Evolutionary conservation across 108 stramenopile species (phyloP).

Genomic region (Pseudonitzschia multistriata): DNA sequence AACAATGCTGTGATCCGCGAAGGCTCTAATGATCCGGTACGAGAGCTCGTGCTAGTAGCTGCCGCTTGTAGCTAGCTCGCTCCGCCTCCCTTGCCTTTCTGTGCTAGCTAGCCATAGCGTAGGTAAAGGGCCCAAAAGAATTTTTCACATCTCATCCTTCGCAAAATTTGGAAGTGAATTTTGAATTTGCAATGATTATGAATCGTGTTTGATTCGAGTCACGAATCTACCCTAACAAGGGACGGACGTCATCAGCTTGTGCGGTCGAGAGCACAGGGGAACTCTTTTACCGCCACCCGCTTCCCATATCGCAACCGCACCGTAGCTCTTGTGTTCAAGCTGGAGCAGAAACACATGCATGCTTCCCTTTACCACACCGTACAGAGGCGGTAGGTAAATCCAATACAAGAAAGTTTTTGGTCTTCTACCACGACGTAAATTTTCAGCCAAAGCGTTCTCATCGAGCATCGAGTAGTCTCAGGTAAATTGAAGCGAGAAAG

Average conservation of each 20-base stretch:
- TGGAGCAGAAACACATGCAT: too few relatives aligned
- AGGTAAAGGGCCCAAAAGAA: background rate
- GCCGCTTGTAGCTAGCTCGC: too few relatives aligned
- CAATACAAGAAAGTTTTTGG: too few relatives aligned
- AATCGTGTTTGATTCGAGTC: background rate
- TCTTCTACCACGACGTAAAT: background rate
- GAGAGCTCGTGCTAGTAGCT: too few relatives aligned
- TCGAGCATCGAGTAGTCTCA: too few relatives aligned
- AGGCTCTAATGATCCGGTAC: too few relatives aligned
- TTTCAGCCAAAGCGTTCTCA: background rate
- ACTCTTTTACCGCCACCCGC: background rate
- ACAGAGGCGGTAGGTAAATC: too few relatives aligned
- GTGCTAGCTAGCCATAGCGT: background rate
- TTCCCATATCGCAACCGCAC: background rate
- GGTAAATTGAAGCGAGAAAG: background rate
- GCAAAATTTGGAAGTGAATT: background rate
- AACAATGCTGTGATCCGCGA: too few relatives aligned
- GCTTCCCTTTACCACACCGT: too few relatives aligned
- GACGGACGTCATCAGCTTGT: conserved; percentile 4
- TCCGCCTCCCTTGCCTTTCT: too few relatives aligned
- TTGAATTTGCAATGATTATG: background rate
- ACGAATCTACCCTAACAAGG: background rate
- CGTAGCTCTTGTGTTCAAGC: too few relatives aligned
- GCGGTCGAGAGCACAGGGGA: background rate
- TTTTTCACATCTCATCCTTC: background rate